phyloP scores from a whole-genome alignment of 441 rosid species.

The Erodium trifolium region DNA sequence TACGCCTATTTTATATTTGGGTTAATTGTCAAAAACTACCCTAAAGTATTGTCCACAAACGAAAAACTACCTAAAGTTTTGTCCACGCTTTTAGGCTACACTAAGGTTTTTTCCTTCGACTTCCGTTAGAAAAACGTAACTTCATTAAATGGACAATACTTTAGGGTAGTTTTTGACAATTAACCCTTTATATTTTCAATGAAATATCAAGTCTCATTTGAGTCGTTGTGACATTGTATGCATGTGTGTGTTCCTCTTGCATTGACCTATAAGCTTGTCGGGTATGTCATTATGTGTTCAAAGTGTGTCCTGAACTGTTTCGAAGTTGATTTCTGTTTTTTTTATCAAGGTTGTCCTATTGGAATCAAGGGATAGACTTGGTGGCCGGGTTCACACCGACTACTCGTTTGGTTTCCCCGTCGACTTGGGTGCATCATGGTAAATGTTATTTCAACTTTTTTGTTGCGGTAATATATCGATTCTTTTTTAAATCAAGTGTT shows the following conservation, averaged over 20 bases:
- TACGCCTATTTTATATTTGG: too few species aligned
- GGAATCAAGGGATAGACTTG: slow-evolving; percentile 89
- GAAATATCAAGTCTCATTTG: not conserved
- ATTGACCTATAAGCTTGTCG: not conserved
- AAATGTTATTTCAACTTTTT: slow-evolving; percentile 10
- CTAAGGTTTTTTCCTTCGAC: too few species aligned
- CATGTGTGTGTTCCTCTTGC: not conserved
- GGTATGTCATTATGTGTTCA: not conserved
- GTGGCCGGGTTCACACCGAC: slow-evolving; percentile 79
- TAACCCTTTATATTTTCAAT: not conserved
- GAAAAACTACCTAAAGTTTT: too few species aligned
- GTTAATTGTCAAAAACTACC: too few species aligned
- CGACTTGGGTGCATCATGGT: slow-evolving; percentile 97
- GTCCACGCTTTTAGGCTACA: too few species aligned
- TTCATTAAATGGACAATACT: too few species aligned
- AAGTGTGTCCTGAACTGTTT: not conserved
- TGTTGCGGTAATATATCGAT: not conserved
- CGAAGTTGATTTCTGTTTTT: slow-evolving; percentile 4
- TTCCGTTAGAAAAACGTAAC: too few species aligned
- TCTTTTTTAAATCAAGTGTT: slow-evolving; percentile 1
- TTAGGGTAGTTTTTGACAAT: too few species aligned
- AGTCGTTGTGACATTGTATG: not conserved
- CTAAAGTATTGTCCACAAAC: too few species aligned
- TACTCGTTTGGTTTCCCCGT: slow-evolving; percentile 63
- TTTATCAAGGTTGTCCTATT: slow-evolving; percentile 57